phyloP scores from a whole-genome alignment of 2,329 filamentous ascomycete species.

The Colletotrichum tropicale region DNA sequence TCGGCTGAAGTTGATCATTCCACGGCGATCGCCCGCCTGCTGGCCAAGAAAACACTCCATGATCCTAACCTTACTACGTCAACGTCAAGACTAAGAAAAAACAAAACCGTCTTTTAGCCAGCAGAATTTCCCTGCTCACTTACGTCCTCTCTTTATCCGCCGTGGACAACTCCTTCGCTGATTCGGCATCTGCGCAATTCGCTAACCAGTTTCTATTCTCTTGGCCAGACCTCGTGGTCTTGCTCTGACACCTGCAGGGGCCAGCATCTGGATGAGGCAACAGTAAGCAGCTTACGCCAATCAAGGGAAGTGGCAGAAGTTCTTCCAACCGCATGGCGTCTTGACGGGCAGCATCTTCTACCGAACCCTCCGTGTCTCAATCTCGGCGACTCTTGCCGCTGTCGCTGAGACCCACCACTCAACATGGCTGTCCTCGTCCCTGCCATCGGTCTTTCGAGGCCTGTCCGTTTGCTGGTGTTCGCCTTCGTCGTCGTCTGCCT shows the following conservation, averaged over 20 bases:
- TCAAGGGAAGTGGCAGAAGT: background rate
- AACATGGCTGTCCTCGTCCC: conserved; percentile 13
- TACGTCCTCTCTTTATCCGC: background rate
- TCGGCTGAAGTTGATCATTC: background rate
- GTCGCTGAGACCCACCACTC: background rate
- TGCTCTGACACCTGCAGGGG: background rate
- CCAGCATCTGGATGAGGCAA: background rate
- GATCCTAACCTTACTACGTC: background rate
- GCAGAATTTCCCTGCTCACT: background rate
- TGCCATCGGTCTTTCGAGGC: conserved; percentile 7
- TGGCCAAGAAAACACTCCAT: background rate
- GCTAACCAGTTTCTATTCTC: background rate
- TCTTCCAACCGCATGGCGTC: background rate
- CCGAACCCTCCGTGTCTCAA: background rate
- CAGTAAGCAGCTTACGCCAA: background rate
- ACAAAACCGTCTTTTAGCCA: background rate
- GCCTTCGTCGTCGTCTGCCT: background rate
- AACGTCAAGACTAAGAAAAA: background rate
- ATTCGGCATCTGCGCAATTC: background rate
- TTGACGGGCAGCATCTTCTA: background rate
- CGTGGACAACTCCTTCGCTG: background rate
- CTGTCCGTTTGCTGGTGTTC: conserved; percentile 5
- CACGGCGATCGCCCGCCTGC: background rate
- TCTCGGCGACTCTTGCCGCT: background rate
- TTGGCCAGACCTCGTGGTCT: background rate